Evolutionary conservation across 2,329 filamentous ascomycete genomes (phyloP).

Genomic region (Aspergillus sclerotialis): DNA sequence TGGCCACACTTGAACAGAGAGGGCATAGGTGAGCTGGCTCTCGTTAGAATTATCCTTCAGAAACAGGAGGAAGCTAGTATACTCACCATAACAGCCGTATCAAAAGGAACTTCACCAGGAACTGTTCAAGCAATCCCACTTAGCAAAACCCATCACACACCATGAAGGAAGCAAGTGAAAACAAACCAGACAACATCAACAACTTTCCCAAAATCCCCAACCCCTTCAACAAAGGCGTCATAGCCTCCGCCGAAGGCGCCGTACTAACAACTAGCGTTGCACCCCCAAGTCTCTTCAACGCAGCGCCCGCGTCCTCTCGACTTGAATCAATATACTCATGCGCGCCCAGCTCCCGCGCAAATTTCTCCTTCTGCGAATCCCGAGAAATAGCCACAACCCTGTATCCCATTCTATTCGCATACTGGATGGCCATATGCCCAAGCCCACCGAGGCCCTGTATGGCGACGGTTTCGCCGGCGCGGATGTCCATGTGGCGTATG

Average conservation of each 20-base stretch:
- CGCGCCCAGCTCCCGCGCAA: slow-evolving; percentile 49
- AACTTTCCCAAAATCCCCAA: slow-evolving; percentile 29
- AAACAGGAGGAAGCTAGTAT: not conserved
- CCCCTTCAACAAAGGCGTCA: slow-evolving; percentile 29
- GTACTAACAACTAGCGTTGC: slow-evolving; percentile 31
- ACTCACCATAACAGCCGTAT: slow-evolving; percentile 12
- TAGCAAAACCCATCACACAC: not conserved
- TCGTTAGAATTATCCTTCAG: slow-evolving; percentile 5
- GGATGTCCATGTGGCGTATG: slow-evolving; percentile 43
- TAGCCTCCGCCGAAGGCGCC: slow-evolving; percentile 27
- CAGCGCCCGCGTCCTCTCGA: slow-evolving; percentile 26
- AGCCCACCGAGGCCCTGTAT: slow-evolving; percentile 48
- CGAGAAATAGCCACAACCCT: slow-evolving; percentile 46
- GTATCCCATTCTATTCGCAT: slow-evolving; percentile 46
- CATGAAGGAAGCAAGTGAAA: slow-evolving; percentile 13
- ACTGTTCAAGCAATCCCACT: slow-evolving; percentile 3
- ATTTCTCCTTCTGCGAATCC: slow-evolving; percentile 45
- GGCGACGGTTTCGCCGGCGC: slow-evolving; percentile 41
- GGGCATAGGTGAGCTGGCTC: slow-evolving; percentile 39
- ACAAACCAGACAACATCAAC: slow-evolving; percentile 27
- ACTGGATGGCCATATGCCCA: slow-evolving; percentile 49
- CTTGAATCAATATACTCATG: slow-evolving; percentile 45
- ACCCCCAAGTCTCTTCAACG: slow-evolving; percentile 30
- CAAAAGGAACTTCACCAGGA: slow-evolving; percentile 8
- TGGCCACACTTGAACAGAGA: slow-evolving; percentile 47